Percentiles rank a stretch among this genome's conserved stretches.
These are phyloP conservation scores for Lunularia cruciata DNA, from an alignment of 225 moss, liverwort and hornwort species.

Conservation along the genomic window DNA sequence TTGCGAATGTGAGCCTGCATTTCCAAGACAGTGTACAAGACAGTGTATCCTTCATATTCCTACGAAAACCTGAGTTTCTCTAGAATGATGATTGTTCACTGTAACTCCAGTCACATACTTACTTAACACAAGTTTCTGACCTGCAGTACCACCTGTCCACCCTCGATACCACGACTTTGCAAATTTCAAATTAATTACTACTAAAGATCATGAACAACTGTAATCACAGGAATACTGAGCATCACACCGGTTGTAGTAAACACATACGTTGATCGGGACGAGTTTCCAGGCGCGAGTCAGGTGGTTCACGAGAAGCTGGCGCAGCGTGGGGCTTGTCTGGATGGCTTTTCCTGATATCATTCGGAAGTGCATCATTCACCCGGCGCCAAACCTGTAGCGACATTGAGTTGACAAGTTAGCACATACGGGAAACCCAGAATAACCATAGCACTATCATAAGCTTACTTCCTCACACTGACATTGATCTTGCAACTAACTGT, in stretches of 20 bases:
- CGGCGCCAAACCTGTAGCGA: slow-evolving; percentile 80
- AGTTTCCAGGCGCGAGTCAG: slow-evolving; percentile 41
- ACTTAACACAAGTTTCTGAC: too few species aligned
- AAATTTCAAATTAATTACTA: too few species aligned
- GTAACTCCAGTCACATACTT: too few species aligned
- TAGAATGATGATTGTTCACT: too few species aligned
- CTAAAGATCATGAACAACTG: background rate
- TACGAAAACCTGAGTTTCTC: too few species aligned
- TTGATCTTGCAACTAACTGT: slow-evolving; percentile 8
- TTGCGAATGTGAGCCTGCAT: slow-evolving; percentile 37
- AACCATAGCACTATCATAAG: background rate
- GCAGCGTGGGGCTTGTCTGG: slow-evolving; percentile 70
- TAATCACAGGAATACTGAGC: too few species aligned
- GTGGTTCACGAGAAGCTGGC: slow-evolving; percentile 46
- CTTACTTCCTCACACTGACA: background rate
- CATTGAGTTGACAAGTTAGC: background rate
- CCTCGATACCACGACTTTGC: too few species aligned
- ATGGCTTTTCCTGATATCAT: slow-evolving; percentile 66
- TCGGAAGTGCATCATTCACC: slow-evolving; percentile 78
- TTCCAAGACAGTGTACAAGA: background rate
- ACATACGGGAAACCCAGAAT: background rate
- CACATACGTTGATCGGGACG: background rate
- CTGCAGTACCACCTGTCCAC: too few species aligned
- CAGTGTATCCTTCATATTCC: too few species aligned
- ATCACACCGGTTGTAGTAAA: too few species aligned